Evolutionary conservation across 2,329 filamentous ascomycete genomes (phyloP), one percentile per base, ranked within the genome.

Genomic region (Huntiella decipiens): DNA sequence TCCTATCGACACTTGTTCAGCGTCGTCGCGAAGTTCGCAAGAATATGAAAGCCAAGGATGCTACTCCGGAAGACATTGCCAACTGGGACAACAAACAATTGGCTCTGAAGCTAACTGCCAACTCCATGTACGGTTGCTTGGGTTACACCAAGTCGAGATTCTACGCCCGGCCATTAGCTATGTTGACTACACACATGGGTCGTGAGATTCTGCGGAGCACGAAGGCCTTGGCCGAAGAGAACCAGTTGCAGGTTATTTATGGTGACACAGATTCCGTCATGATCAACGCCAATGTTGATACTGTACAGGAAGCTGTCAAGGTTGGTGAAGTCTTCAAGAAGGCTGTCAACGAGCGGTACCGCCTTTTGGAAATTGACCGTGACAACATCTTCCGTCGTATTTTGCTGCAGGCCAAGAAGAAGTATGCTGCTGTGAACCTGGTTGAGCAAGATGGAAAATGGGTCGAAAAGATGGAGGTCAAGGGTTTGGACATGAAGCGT

Each of bases 221-320:
- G 47, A 98, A 96, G 61, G 87, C 93, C 45, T 73, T 98, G 51
- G 91, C 91, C 7, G 91, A 98, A 63, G 83, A 77, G 56, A 87
- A 82, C 54, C 79, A 86, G 50, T 72, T 98, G 28, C 82, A 91
- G 56, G 91, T 98, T 60, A 96, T 98, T 52, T 98, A 98, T 56
- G 91, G 91, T 66, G 91, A 98, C 63, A 98, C 91, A 10, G 91
- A 98, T 63, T 98, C 91, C 6, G 91, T 98, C 63, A 98, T 98
- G 91, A 96, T 98, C 67, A 98, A 98, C 58, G 93, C 91, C 52
- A 96, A 96, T 57, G 86, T 91, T 46, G 84, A 95, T 62, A 93
- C 82, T 53, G 82, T 96, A 28, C 77, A 82, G 31, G 86, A 93
- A 56, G 91, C 91, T 1, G 66, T 95, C 55, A 87, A 82, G 57